Evolutionary conservation across 2,329 filamentous ascomycete genomes (phyloP), one percentile per base, ranked within the genome.

Genomic region (Fonsecaea pedrosoi): DNA sequence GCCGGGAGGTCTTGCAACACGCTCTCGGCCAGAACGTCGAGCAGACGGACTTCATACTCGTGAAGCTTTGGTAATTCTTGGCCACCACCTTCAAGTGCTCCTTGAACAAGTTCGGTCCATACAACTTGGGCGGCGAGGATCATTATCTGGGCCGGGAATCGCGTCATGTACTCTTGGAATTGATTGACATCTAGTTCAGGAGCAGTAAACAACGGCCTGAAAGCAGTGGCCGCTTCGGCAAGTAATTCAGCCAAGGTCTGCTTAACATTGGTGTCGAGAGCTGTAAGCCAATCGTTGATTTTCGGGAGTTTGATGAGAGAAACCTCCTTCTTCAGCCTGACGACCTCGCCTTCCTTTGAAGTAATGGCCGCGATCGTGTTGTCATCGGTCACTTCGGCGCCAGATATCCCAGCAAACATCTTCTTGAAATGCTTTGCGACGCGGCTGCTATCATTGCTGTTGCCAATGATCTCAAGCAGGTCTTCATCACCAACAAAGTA

Each of bases 401-500:
- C 95, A 4, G 90, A 94, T 56, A 99, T 85, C 69, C 95, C 95
- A 70, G 96, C 95, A 83, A 99, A 99, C 95, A 99, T 99, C 84
- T 99, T 99, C 78, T 96, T 94, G 83, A 99, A 93, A 82, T 99
- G 96, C 78, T 99, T 99, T 48, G 95, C 92, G 72, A 99, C 96
- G 62, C 95, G 93, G 68, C 95, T 82, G 9, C 94, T 97, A 75
- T 99, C 95, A 75, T 97, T 97, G 81, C 94, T 98, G 79, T 99
- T 99, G 77, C 95, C 95, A 71, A 99, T 99, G 81, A 99, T 99
- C 79, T 99, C 95, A 30, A 99, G 85, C 65, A 99, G 83, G 79
- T 99, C 95, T 77, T 99, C 96, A 75, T 99, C 96, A 78, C 95
- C 95, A 64, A 99, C 96, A 74, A 99, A 99, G 82, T 99, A 99